A percentile compares a stretch with the other conserved stretches of the same genome.
Conservation (phyloP, 768 basidiomycete species). For the Hysterangium stoloniferum region DNA sequence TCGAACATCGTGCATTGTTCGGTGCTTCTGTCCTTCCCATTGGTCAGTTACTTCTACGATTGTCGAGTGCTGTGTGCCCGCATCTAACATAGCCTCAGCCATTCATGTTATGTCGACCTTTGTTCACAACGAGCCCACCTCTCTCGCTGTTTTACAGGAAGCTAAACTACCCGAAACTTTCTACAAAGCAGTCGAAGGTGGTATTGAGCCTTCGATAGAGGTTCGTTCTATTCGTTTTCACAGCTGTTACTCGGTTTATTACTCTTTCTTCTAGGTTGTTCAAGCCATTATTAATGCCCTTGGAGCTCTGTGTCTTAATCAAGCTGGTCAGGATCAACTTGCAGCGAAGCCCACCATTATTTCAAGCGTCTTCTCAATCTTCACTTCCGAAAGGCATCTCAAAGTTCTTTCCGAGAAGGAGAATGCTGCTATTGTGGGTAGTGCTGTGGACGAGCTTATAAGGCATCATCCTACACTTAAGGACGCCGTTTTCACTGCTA, state of each 20-base stretch:
- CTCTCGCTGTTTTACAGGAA: slow-evolving; percentile 88
- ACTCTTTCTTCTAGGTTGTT: slow-evolving; percentile 59
- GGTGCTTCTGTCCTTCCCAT: slow-evolving; percentile 82
- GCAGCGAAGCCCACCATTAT: slow-evolving; percentile 73
- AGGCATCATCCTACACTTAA: slow-evolving; percentile 92
- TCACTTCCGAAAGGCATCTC: slow-evolving; percentile 76
- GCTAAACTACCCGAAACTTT: slow-evolving; percentile 82
- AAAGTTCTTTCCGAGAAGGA: slow-evolving; percentile 88
- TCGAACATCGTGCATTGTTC: slow-evolving; percentile 74
- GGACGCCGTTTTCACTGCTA: slow-evolving; percentile 64
- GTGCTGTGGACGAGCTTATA: slow-evolving; percentile 89
- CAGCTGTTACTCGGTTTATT: not conserved
- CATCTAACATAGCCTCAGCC: slow-evolving; percentile 34
- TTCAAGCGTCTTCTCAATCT: slow-evolving; percentile 75
- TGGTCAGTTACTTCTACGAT: slow-evolving; percentile 39
- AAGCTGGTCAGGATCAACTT: slow-evolving; percentile 77
- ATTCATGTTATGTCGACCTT: slow-evolving; percentile 96
- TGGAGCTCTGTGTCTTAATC: slow-evolving; percentile 93
- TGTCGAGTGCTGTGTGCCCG: not conserved
- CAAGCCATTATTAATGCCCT: slow-evolving; percentile 92
- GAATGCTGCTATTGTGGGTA: slow-evolving; percentile 82
- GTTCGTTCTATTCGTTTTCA: slow-evolving; percentile 31
- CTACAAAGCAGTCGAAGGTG: slow-evolving; percentile 76
- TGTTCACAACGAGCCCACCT: slow-evolving; percentile 98
- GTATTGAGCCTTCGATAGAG: slow-evolving; percentile 83